phyloP scores from a whole-genome alignment of 306 rosid genomes.

The Malus orientalis region DNA sequence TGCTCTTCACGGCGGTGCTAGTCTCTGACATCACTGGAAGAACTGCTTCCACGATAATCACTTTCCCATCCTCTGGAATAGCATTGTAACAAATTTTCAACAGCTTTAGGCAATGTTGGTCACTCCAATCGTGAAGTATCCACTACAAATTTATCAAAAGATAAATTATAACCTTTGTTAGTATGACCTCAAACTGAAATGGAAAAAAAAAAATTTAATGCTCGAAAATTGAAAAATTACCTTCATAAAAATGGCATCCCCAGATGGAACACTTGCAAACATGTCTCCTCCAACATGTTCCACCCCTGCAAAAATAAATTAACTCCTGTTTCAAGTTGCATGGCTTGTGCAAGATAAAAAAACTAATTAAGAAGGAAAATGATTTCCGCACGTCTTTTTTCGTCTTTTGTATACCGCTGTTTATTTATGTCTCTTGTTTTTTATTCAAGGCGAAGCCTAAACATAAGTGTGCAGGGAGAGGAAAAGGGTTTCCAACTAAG shows the following conservation, averaged over 20 bases:
- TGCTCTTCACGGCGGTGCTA: neutral
- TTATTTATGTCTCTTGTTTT: too few species aligned
- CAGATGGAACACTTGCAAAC: slow-evolving; percentile 50
- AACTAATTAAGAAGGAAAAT: neutral
- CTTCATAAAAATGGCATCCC: slow-evolving; percentile 58
- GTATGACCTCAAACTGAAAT: neutral
- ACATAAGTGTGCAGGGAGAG: too few species aligned
- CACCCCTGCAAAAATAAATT: slow-evolving; percentile 18
- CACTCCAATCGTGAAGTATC: slow-evolving; percentile 37
- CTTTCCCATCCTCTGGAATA: slow-evolving; percentile 43
- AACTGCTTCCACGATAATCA: slow-evolving; percentile 36
- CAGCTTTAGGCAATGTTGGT: slow-evolving; percentile 23
- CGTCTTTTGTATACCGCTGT: rapidly evolving
- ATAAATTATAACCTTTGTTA: neutral
- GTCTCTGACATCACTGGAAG: slow-evolving; percentile 23
- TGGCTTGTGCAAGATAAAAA: neutral
- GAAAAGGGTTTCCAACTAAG: too few species aligned
- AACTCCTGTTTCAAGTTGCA: neutral
- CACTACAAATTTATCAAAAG: slow-evolving; percentile 15
- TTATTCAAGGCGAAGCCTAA: too few species aligned
- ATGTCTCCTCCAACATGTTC: slow-evolving; percentile 51
- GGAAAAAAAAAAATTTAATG: too few species aligned
- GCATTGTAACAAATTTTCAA: slow-evolving; percentile 44
- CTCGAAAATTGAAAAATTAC: slow-evolving; percentile 8
- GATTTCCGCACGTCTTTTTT: too few species aligned